These are phyloP conservation scores for Asterophora lycoperdoides DNA, from an alignment of 768 basidiomycete genomes.

Conservation along the genomic window DNA sequence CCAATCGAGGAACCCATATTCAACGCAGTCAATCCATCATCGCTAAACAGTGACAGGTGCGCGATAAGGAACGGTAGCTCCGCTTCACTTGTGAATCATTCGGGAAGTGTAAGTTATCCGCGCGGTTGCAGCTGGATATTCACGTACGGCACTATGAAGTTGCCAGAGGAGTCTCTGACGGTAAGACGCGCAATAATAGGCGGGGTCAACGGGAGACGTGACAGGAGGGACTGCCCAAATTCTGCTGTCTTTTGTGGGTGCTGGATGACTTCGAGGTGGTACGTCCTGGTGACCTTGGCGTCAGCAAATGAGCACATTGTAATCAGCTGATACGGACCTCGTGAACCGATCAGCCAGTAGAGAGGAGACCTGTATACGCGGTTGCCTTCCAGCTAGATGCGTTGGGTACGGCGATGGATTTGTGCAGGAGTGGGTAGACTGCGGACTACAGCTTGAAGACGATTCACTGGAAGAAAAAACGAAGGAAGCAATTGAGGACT, in stretches of 20 bases:
- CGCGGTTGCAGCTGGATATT: constrained; percentile 7
- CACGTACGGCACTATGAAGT: constrained; percentile 75
- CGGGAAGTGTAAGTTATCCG: constrained; percentile 1
- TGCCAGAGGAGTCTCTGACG: constrained; percentile 67
- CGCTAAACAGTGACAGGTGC: constrained; percentile 71
- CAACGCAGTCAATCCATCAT: constrained; percentile 58
- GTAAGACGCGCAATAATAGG: constrained; percentile 79
- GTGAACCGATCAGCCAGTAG: constrained; percentile 51
- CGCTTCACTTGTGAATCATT: constrained; percentile 53
- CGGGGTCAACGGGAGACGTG: constrained; percentile 79
- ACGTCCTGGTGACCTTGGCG: constrained; percentile 41
- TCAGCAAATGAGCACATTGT: constrained; percentile 16
- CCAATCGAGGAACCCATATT: constrained; percentile 62
- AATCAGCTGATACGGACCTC: constrained; percentile 36
- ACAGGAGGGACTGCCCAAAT: constrained; percentile 69
- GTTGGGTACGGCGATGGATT: constrained; percentile 33
- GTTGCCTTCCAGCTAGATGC: constrained; percentile 37
- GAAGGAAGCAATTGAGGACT: constrained; percentile 37
- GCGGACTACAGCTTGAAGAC: constrained; percentile 37
- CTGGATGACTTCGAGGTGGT: constrained; percentile 82
- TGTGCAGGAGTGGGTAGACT: constrained; percentile 38
- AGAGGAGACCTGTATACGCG: constrained; percentile 56
- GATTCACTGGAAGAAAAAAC: constrained; percentile 35
- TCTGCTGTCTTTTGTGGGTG: constrained; percentile 81
- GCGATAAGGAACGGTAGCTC: constrained; percentile 88